Evolutionary conservation across 306 rosid species (phyloP).

Genomic region (Erythrophleum fordii): DNA sequence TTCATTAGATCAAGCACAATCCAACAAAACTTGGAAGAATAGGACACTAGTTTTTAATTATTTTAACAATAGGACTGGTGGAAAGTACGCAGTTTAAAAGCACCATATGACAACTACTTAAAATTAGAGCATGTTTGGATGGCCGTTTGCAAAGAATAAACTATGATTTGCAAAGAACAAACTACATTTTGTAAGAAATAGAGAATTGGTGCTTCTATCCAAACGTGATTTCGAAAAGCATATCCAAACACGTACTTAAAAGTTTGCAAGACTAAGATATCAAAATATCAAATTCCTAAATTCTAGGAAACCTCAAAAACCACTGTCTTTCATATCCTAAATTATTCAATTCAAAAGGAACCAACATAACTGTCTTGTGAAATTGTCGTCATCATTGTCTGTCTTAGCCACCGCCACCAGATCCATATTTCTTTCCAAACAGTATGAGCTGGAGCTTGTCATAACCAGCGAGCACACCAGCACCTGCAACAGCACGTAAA

Average conservation of each 20-base stretch:
- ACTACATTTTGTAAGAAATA: too few relatives aligned
- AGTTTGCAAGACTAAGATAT: constrained; percentile 33
- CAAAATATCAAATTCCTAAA: constrained; percentile 35
- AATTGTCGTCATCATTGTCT: constrained; percentile 44
- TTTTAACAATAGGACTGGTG: constrained; percentile 19
- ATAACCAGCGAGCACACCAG: constrained; percentile 92
- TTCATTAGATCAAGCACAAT: too few relatives aligned
- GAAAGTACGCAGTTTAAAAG: constrained; percentile 11
- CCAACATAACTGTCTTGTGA: constrained; percentile 27
- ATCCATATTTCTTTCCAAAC: constrained; percentile 90
- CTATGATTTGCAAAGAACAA: too few relatives aligned
- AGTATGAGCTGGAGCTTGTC: constrained; percentile 79
- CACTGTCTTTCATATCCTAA: constrained; percentile 34
- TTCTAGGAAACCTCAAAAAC: constrained; percentile 31
- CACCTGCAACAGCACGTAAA: constrained; percentile 89
- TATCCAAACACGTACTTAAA: too few relatives aligned
- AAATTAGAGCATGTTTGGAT: too few relatives aligned
- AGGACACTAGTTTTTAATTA: background rate
- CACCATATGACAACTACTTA: constrained; percentile 31
- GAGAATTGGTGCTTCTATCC: too few relatives aligned
- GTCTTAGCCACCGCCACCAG: constrained; percentile 75
- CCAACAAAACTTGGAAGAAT: background rate
- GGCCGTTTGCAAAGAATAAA: too few relatives aligned
- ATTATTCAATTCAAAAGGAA: constrained; percentile 43
- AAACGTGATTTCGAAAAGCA: too few relatives aligned